Conservation (phyloP, 306 rosid genomes). For the Gleditsia sinensis region DNA sequence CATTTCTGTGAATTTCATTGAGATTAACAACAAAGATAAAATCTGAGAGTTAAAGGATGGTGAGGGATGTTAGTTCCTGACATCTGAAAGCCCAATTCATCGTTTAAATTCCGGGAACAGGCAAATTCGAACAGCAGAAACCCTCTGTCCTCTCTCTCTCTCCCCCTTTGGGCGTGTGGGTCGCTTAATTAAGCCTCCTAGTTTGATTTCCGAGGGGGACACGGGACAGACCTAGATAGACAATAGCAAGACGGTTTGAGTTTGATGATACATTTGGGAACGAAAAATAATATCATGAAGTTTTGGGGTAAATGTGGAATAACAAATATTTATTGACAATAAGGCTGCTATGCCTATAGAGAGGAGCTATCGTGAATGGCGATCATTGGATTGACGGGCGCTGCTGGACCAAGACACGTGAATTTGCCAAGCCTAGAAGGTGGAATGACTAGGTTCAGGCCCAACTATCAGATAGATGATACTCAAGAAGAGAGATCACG, state of each 20-base stretch:
- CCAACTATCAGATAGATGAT: too few species aligned
- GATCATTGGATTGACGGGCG: too few species aligned
- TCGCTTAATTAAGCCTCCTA: not conserved
- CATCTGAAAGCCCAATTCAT: not conserved
- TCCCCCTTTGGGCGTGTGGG: not conserved
- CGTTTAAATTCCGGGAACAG: not conserved
- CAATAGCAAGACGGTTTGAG: not conserved
- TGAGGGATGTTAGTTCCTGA: conserved; percentile 18
- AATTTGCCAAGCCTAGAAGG: too few species aligned
- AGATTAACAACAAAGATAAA: conserved; percentile 3
- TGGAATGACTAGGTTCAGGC: too few species aligned
- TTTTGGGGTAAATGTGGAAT: not conserved
- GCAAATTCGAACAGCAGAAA: conserved; percentile 6
- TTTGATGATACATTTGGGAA: conserved; percentile 6
- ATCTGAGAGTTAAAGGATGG: not conserved
- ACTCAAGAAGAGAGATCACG: too few species aligned
- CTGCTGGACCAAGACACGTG: too few species aligned
- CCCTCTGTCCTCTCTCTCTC: conserved; percentile 26
- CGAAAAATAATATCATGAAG: not conserved
- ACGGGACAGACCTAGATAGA: not conserved
- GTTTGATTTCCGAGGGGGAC: not conserved
- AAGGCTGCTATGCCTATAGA: not conserved
- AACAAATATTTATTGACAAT: not conserved
- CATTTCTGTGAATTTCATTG: conserved; percentile 30
- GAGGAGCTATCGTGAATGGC: too few species aligned